These are phyloP conservation scores for Diaporthe sp. DNA, from an alignment of 2,329 filamentous ascomycete species.

Conservation along the genomic window DNA sequence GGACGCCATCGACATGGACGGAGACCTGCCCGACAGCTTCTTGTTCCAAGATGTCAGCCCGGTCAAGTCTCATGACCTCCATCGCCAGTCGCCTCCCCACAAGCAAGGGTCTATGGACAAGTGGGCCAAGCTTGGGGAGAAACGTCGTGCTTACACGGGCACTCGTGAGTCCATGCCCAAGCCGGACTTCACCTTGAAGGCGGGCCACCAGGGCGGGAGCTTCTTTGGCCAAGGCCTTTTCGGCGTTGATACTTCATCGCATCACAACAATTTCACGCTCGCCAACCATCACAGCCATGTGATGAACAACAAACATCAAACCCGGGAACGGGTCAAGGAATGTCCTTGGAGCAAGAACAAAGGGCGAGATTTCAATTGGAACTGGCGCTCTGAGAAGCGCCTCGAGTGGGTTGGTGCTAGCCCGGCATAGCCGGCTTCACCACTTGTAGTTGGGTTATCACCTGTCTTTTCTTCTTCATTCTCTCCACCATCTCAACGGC, in stretches of 20 bases:
- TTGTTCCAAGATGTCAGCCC: slow-evolving; percentile 77
- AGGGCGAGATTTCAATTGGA: slow-evolving; percentile 67
- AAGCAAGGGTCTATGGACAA: slow-evolving; percentile 80
- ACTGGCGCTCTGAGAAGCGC: slow-evolving; percentile 73
- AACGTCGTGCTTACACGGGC: slow-evolving; percentile 76
- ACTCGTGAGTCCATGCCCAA: slow-evolving; percentile 59
- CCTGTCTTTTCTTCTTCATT: slow-evolving; percentile 43
- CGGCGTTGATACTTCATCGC: slow-evolving; percentile 56
- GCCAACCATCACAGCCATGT: slow-evolving; percentile 44
- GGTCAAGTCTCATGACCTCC: slow-evolving; percentile 49
- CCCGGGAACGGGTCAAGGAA: slow-evolving; percentile 62
- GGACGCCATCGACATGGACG: slow-evolving; percentile 67
- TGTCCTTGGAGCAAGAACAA: slow-evolving; percentile 69
- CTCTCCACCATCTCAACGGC: slow-evolving; percentile 5
- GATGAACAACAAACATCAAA: slow-evolving; percentile 55
- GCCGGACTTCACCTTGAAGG: slow-evolving; percentile 58
- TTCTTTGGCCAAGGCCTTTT: slow-evolving; percentile 62
- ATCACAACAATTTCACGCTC: slow-evolving; percentile 45
- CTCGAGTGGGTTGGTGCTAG: slow-evolving; percentile 91
- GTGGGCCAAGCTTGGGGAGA: slow-evolving; percentile 90
- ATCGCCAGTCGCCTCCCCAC: slow-evolving; percentile 73
- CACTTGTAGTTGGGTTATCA: slow-evolving; percentile 73
- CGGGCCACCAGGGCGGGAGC: slow-evolving; percentile 59
- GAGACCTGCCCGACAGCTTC: slow-evolving; percentile 77
- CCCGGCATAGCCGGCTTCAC: slow-evolving; percentile 67